phyloP scores from a whole-genome alignment of 2,329 filamentous ascomycete genomes.

The Aspergillus costaricaensis region DNA sequence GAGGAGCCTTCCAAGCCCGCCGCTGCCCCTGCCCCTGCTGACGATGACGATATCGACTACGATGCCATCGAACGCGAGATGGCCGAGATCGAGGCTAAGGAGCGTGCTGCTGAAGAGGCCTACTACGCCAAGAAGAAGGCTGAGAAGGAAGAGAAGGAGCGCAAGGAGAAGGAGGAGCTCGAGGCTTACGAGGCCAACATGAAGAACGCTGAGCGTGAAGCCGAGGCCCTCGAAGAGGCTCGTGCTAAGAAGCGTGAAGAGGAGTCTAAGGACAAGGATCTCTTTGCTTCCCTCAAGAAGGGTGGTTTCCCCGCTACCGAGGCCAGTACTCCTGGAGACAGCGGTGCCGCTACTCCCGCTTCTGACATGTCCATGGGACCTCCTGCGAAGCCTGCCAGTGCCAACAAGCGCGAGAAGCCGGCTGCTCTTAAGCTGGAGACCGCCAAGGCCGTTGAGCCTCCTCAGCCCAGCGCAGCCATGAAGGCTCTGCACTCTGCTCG shows the following conservation, averaged over 20 bases:
- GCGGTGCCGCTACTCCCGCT: slow-evolving; percentile 49
- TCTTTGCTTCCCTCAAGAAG: slow-evolving; percentile 49
- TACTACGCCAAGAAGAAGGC: slow-evolving; percentile 74
- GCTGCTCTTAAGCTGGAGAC: slow-evolving; percentile 85
- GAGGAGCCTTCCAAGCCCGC: slow-evolving; percentile 35
- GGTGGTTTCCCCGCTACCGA: slow-evolving; percentile 41
- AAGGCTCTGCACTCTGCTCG: slow-evolving; percentile 90
- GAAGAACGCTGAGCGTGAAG: slow-evolving; percentile 52
- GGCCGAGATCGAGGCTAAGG: slow-evolving; percentile 50
- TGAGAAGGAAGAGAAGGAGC: slow-evolving; percentile 61
- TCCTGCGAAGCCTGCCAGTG: slow-evolving; percentile 56
- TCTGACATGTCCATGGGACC: slow-evolving; percentile 51
- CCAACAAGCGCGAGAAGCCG: slow-evolving; percentile 73
- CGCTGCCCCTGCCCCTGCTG: slow-evolving; percentile 33
- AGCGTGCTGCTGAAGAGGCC: slow-evolving; percentile 46
- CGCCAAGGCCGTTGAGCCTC: slow-evolving; percentile 82
- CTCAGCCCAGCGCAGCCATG: slow-evolving; percentile 90
- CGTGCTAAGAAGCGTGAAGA: slow-evolving; percentile 45
- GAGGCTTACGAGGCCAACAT: slow-evolving; percentile 50
- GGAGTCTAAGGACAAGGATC: slow-evolving; percentile 40
- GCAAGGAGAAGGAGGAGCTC: slow-evolving; percentile 49
- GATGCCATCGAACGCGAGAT: slow-evolving; percentile 51
- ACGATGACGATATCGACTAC: slow-evolving; percentile 47
- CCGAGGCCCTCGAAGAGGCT: slow-evolving; percentile 50
- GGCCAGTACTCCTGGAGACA: slow-evolving; percentile 45